Base-by-base conservation (phyloP, 345 rosid species). In the Turnera subulata region DNA sequence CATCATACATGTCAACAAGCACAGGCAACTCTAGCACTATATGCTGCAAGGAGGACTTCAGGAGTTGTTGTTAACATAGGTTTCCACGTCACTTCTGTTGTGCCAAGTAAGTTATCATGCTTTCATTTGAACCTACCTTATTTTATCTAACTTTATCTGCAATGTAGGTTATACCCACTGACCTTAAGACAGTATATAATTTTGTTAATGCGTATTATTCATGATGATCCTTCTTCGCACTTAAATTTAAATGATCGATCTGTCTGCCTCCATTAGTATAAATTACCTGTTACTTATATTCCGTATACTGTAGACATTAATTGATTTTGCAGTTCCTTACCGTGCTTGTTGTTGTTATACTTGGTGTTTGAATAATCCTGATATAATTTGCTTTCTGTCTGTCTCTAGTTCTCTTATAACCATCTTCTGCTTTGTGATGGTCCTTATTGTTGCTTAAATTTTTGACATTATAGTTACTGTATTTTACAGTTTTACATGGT, bases 61-160 rank as follows among this genome's bases (percentile, higher is more conserved):
- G 98, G 98, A 78, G 82, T 92, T 73, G 81, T 77, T 72, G 78
- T 92, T 38, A 92, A 92, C 75, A 79, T 92, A 50, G 98, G 98
- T 65, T 92, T 92, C 70, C 97, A 89, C 64, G 88, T 76, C 38
- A 91, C 86, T 22, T 85, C 94, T 57, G 59, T 88, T 78, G 88
- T 91, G 68, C 97, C 97, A 54, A 88, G 97, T 91, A 69, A 78
- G 87, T 38, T 58, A 51, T 43, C 50, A 51, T n/a, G n/a, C 24
- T 42, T 20, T 38, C 46, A 26, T 53, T 53, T 59, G 19, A 7
- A 16, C 16, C 35, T 18, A 16, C 42, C 39, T 21, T 37, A 5
- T 49, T 17, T 22, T 46, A 37, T 23, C 39, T 11, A 29, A 25
- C 29, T 20, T 11, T 1, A 22, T 12, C 33, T 52, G 6, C 10